Evolutionary conservation across 2,329 filamentous ascomycete genomes (phyloP).

Genomic region (Trichoderma asperellum): DNA sequence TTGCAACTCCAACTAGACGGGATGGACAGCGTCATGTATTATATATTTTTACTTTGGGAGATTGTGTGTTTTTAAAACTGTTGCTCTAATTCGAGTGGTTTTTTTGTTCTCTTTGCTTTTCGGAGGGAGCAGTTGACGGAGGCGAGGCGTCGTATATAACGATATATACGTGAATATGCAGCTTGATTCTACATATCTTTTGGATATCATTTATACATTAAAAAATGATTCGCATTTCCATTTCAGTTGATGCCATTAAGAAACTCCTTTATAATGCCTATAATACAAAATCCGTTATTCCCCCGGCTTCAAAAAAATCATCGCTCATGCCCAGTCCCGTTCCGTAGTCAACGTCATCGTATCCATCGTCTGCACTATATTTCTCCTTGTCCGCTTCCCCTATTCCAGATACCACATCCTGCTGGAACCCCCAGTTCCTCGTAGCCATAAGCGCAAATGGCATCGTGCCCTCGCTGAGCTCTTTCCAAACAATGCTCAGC

Average conservation of each 20-base stretch:
- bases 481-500: constrained; percentile 17
- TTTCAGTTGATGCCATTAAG: not conserved
- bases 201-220: not conserved
- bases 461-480: constrained; percentile 7
- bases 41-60: not conserved
- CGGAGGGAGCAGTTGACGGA: not conserved
- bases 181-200: not conserved
- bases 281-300: not conserved
- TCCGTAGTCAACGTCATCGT: not conserved
- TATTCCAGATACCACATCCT: not conserved
- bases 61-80: not conserved
- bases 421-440: constrained; percentile 18
- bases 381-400: not conserved
- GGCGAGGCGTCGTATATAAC: not conserved
- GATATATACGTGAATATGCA: not conserved
- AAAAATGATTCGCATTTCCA: not conserved
- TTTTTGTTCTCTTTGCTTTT: not conserved
- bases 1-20: constrained; percentile 10
- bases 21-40: not conserved
- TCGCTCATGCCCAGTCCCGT: not conserved
- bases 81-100: not conserved
- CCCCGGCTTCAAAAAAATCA: not conserved
- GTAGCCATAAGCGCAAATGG: constrained; percentile 19
- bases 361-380: not conserved
- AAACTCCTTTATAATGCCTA: not conserved